A percentile compares a stretch with the other conserved stretches of the same genome.
These are phyloP conservation scores for Didymella pinodella DNA, from an alignment of 2,329 filamentous ascomycete genomes.

Conservation along the genomic window DNA sequence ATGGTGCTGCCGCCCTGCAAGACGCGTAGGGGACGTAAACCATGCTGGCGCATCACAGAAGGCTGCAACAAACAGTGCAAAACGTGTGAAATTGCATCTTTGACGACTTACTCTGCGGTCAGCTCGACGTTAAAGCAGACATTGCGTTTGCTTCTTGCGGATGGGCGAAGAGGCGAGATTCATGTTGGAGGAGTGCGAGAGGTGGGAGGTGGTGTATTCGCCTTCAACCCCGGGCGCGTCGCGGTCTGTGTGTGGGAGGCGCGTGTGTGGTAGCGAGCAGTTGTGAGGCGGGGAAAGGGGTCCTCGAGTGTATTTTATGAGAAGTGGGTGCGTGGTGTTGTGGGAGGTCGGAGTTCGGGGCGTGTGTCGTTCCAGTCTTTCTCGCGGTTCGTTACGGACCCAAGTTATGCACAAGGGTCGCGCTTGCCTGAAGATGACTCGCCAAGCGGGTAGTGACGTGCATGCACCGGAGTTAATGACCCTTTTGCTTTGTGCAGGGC, in stretches of 20 bases:
- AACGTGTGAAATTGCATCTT: background rate
- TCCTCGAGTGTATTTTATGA: constrained; percentile 14
- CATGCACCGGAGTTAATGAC: constrained; percentile 16
- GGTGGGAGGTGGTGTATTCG: constrained; percentile 21
- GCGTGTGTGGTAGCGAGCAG: constrained; percentile 31
- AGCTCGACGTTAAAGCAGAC: constrained; percentile 38
- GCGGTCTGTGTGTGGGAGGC: constrained; percentile 7
- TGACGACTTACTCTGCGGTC: constrained; percentile 36
- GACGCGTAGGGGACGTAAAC: constrained; percentile 6
- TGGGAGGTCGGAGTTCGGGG: constrained; percentile 14
- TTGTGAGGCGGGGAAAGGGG: constrained; percentile 1
- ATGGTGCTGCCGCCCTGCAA: constrained; percentile 3
- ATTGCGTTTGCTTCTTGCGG: constrained; percentile 40
- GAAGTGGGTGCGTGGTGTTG: constrained; percentile 22
- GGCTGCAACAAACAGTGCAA: background rate
- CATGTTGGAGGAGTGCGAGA: constrained; percentile 25
- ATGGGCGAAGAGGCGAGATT: constrained; percentile 37
- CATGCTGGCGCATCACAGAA: constrained; percentile 4
- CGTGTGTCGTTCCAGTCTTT: constrained; percentile 21
- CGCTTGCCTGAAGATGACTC: constrained; percentile 19
- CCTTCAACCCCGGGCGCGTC: constrained; percentile 12
- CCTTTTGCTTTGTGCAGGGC: constrained; percentile 16
- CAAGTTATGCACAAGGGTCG: constrained; percentile 17
- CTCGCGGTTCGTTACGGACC: constrained; percentile 15
- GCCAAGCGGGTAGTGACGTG: constrained; percentile 19